Base-by-base conservation (phyloP, 495 filamentous ascomycete genomes). In the Choiromyces venosus region DNA sequence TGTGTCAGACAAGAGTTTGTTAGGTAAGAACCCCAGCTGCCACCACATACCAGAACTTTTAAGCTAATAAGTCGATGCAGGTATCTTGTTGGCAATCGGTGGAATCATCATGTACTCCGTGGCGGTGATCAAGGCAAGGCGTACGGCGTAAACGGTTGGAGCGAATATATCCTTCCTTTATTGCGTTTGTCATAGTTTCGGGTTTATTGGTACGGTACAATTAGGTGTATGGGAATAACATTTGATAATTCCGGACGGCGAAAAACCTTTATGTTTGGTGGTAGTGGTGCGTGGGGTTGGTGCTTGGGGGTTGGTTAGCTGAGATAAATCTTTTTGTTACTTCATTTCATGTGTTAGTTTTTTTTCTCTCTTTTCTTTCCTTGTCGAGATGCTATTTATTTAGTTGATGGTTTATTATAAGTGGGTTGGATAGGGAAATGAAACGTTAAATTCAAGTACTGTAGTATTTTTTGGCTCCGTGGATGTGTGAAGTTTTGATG, bases 21-120 rank as follows among this genome's bases (percentile, higher is more conserved):
- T 88, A 52, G 87, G 87, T 69, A 85, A 69, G 67, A 33, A 29
- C 4, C 29, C 10, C n/a, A 65, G 33, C 64, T 35, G 7, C 16
- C 16, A 21, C 16, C 25, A 42, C 35, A 33, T 68, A 68, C 67
- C 72, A 73, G 67, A 56, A 56, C n/a, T 38, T 4, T 64, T 44
- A 65, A 66, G 70, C 56, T 76, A 69, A 71, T 46, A 10, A 14
- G 7, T 46, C 35, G 29, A 16, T 14, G 25, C 46, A 80, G 76
- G 76, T 12, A 72, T 88, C 70, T 76, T 86, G 18, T 78, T 87
- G 69, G 87, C 87, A 7, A 80, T 89, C 44, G 85, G 84, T 25
- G 87, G 87, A 10, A 88, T 88, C 66, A 84, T 87, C 66, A 78
- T 82, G 83, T 88, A 84, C 69, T 76, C 74, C 10, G 66, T 64